Conservation (phyloP, 2,329 filamentous ascomycete species). For the Botryotinia narcissicola region DNA sequence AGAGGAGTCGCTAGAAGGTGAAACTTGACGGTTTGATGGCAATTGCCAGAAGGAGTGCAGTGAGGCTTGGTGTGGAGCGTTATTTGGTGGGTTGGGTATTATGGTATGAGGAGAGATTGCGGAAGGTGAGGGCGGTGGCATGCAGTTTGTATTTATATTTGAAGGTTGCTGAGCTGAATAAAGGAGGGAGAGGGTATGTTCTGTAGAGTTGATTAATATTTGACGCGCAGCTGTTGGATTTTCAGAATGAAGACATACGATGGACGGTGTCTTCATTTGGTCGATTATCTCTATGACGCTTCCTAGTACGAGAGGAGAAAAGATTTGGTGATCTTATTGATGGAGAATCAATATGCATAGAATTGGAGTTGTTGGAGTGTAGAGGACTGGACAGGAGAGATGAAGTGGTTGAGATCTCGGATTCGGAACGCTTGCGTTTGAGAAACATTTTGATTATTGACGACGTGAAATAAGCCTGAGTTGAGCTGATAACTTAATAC, state of each 20-base stretch:
- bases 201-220: constrained; percentile 28
- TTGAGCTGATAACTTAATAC: not conserved
- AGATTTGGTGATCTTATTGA: constrained; percentile 42
- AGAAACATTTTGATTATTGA: constrained; percentile 45
- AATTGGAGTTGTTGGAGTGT: constrained; percentile 39
- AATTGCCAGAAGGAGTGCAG: constrained; percentile 63
- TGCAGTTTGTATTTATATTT: constrained; percentile 30
- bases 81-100: constrained; percentile 25
- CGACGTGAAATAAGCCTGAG: not conserved
- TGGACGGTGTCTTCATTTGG: constrained; percentile 52
- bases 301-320: constrained; percentile 57
- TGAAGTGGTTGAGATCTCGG: constrained; percentile 52
- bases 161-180: constrained; percentile 52
- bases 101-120: constrained; percentile 26
- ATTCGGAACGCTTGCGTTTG: constrained; percentile 64
- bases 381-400: constrained; percentile 42
- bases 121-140: constrained; percentile 24
- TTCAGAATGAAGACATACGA: constrained; percentile 28
- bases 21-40: constrained; percentile 37
- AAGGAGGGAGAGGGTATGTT: constrained; percentile 55
- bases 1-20: constrained; percentile 37
- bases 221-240: not conserved
- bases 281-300: constrained; percentile 58
- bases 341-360: constrained; percentile 39
- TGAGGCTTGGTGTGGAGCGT: constrained; percentile 46